Evolutionary conservation across 495 filamentous ascomycete genomes (phyloP).

Genomic region (Penicillium simplicissimum): DNA sequence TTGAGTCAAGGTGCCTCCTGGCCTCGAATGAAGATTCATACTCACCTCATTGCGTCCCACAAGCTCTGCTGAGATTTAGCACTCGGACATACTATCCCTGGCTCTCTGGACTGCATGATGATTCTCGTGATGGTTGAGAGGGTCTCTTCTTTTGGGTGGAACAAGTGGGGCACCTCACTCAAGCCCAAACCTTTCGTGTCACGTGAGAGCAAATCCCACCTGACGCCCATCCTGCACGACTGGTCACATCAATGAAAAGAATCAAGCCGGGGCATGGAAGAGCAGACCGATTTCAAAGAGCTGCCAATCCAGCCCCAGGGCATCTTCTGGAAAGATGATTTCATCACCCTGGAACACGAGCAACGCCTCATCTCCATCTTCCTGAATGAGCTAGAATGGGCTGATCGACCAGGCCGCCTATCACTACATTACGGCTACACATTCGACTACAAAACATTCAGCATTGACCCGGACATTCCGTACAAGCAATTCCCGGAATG

Average conservation of each 20-base stretch:
- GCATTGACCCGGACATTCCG: slow-evolving; percentile 39
- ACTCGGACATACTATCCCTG: too few species aligned
- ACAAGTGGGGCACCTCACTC: background rate
- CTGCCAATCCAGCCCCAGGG: slow-evolving; percentile 33
- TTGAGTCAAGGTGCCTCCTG: background rate
- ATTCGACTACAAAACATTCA: slow-evolving; percentile 48
- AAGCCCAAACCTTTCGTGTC: background rate
- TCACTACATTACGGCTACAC: slow-evolving; percentile 47
- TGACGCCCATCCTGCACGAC: background rate
- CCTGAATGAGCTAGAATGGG: slow-evolving; percentile 35
- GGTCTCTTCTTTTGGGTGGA: background rate
- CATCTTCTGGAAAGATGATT: slow-evolving; percentile 38
- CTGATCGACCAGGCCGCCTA: slow-evolving; percentile 37
- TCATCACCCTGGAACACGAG: slow-evolving; percentile 37
- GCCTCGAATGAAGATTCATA: background rate
- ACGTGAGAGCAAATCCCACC: background rate
- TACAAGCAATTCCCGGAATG: slow-evolving; percentile 44
- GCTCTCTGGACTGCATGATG: too few species aligned
- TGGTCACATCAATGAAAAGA: background rate
- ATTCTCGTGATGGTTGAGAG: background rate
- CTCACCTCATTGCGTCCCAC: too few species aligned
- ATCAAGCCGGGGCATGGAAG: slow-evolving; percentile 9
- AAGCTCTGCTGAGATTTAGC: too few species aligned
- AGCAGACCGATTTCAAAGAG: slow-evolving; percentile 25
- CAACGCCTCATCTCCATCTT: slow-evolving; percentile 37